Conservation (phyloP, 352 stramenopile species). For the Pseudoperonospora humuli region DNA sequence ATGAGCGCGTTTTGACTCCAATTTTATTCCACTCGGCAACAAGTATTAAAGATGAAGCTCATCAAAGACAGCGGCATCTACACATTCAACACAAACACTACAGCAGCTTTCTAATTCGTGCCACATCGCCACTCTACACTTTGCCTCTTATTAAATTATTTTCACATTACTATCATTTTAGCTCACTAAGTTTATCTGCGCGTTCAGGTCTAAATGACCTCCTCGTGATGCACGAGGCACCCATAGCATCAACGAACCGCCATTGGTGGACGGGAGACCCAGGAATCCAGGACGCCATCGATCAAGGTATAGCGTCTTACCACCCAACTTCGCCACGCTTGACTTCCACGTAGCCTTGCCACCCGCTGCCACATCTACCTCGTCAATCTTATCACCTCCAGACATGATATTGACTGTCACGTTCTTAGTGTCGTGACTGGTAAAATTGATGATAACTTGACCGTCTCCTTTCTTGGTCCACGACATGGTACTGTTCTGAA, state of each 20-base stretch:
- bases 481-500: conserved; percentile 26
- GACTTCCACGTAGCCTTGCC: conserved; percentile 30
- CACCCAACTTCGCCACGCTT: conserved; percentile 22
- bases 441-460: conserved; percentile 32
- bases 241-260: conserved; percentile 60
- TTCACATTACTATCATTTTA: background rate
- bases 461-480: conserved; percentile 41
- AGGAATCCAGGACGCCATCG: conserved; percentile 48
- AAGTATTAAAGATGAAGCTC: no score
- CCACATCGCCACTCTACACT: background rate
- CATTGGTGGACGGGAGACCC: conserved; percentile 40
- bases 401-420: conserved; percentile 48
- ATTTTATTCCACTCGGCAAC: no score
- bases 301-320: conserved; percentile 64
- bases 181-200: conserved; percentile 37
- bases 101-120: background rate
- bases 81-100: background rate
- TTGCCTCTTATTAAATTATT: background rate
- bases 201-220: conserved; percentile 39
- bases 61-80: no score
- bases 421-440: conserved; percentile 34
- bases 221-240: conserved; percentile 31
- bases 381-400: conserved; percentile 33
- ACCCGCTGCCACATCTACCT: conserved; percentile 33
- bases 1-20: no score